phyloP scores from a whole-genome alignment of 345 rosid species.

The Gossypium herbaceum region DNA sequence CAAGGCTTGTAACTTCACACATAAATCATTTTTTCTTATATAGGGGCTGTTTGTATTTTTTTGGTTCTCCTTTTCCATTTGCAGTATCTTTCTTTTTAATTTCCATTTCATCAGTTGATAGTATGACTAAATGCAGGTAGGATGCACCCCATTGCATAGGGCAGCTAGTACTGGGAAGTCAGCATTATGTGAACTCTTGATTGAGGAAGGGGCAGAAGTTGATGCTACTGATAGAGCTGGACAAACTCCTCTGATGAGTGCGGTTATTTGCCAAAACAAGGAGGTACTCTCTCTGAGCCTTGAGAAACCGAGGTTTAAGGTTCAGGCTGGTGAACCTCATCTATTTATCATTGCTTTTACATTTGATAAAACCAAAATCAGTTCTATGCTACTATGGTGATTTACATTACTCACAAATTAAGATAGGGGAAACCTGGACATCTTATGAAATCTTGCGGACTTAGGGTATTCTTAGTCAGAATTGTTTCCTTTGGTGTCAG shows the following conservation, averaged over 20 bases:
- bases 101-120: neutral
- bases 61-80: neutral
- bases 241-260: slow-evolving; percentile 85
- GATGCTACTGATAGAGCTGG: slow-evolving; percentile 75
- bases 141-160: slow-evolving; percentile 82
- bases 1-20: slow-evolving; percentile 47
- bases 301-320: neutral
- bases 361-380: neutral
- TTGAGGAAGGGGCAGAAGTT: slow-evolving; percentile 91
- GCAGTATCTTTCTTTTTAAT: neutral
- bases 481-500: slow-evolving; percentile 30
- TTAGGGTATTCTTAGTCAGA: neutral
- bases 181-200: slow-evolving; percentile 62
- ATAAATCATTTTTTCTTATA: slow-evolving; percentile 13
- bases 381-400: neutral
- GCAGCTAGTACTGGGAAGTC: slow-evolving; percentile 85
- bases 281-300: slow-evolving; percentile 39
- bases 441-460: neutral
- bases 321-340: neutral
- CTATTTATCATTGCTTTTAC: neutral
- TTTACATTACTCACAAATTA: neutral
- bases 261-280: slow-evolving; percentile 64
- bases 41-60: neutral
- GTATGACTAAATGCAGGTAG: slow-evolving; percentile 45
- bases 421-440: neutral